These are phyloP conservation scores for Botrytis aclada DNA, from an alignment of 2,329 filamentous ascomycete genomes.

Conservation along the genomic window DNA sequence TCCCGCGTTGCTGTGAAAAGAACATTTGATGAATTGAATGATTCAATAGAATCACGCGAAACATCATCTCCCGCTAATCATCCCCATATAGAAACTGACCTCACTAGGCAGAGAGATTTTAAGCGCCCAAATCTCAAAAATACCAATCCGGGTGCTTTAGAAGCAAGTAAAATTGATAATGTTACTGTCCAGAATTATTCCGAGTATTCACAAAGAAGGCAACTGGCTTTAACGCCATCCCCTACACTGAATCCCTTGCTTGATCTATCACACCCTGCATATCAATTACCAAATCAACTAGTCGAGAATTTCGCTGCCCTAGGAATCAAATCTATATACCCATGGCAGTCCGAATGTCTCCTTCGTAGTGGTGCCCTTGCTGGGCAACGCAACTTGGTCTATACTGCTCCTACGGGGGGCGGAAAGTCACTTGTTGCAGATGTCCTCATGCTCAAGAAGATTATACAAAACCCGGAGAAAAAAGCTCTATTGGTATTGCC, in stretches of 20 bases:
- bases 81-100: not conserved
- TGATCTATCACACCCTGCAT: slow-evolving; percentile 59
- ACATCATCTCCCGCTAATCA: not conserved
- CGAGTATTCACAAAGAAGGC: slow-evolving; percentile 56
- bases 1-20: slow-evolving; percentile 30
- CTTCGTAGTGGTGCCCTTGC: slow-evolving; percentile 62
- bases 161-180: slow-evolving; percentile 48
- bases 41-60: not conserved
- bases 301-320: slow-evolving; percentile 62
- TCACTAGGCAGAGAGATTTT: not conserved
- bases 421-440: slow-evolving; percentile 74
- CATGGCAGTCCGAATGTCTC: slow-evolving; percentile 75
- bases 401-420: slow-evolving; percentile 74
- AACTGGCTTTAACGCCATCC: slow-evolving; percentile 53
- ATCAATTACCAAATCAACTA: slow-evolving; percentile 58
- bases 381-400: slow-evolving; percentile 69
- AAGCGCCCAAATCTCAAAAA: slow-evolving; percentile 24
- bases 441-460: slow-evolving; percentile 68
- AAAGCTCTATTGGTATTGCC: slow-evolving; percentile 73
- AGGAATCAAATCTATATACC: slow-evolving; percentile 72
- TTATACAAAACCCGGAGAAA: slow-evolving; percentile 59
- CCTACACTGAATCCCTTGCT: slow-evolving; percentile 53
- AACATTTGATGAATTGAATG: slow-evolving; percentile 23
- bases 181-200: slow-evolving; percentile 37
- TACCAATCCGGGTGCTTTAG: slow-evolving; percentile 30